Conservation (phyloP, 139 green algal species). For the Choricystis sp. region DNA sequence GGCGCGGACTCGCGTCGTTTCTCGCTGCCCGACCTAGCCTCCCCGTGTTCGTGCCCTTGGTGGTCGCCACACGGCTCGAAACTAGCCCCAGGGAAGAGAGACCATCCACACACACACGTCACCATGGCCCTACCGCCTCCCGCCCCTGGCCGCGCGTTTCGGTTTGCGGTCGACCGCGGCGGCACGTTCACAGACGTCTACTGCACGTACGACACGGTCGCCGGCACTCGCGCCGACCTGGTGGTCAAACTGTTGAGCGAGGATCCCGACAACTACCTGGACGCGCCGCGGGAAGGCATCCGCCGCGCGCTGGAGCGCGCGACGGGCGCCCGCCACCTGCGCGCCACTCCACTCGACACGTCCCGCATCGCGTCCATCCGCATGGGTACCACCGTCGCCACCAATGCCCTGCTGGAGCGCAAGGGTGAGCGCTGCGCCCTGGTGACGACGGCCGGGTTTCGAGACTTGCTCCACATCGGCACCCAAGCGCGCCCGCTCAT, state of each 20-base stretch:
- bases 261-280: constrained; percentile 83
- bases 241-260: constrained; percentile 89
- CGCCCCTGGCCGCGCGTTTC: constrained; percentile 3
- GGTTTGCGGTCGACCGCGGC: constrained; percentile 87
- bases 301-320: constrained; percentile 74
- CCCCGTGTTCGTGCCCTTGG: too few relatives aligned
- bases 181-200: constrained; percentile 97
- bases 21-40: too few relatives aligned
- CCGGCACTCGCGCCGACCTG: background rate
- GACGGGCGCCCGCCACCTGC: constrained; percentile 37
- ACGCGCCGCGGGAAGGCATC: constrained; percentile 90
- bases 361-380: constrained; percentile 63
- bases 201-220: background rate
- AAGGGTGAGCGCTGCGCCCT: constrained; percentile 63
- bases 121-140: too few relatives aligned
- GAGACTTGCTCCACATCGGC: constrained; percentile 86
- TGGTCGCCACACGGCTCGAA: too few relatives aligned
- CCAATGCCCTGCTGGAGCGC: constrained; percentile 87
- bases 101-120: too few relatives aligned
- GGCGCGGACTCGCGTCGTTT: too few relatives aligned
- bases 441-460: constrained; percentile 70
- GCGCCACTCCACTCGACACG: constrained; percentile 55
- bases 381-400: constrained; percentile 90
- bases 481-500: constrained; percentile 82
- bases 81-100: too few relatives aligned